Conservation (phyloP, 1,284 basidiomycete species). For the Leccinum pachyderme region DNA sequence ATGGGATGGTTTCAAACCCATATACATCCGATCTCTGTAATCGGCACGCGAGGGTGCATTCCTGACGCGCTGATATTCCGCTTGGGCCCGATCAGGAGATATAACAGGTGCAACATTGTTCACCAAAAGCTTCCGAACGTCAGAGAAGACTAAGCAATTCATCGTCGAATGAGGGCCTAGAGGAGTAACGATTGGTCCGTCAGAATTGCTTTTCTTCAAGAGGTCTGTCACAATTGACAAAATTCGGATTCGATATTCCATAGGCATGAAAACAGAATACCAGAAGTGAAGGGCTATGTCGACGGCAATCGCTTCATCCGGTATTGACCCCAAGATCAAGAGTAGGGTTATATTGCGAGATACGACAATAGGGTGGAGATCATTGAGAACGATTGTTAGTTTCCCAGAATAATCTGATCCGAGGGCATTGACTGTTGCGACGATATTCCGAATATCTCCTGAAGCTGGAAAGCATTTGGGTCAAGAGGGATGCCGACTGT, state of each 20-base stretch:
- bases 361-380: slow-evolving; percentile 24
- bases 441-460: slow-evolving; percentile 27
- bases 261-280: slow-evolving; percentile 43
- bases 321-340: slow-evolving; percentile 35
- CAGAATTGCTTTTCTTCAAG: slow-evolving; percentile 9
- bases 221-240: slow-evolving; percentile 18
- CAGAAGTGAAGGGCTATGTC: slow-evolving; percentile 45
- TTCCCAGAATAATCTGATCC: slow-evolving; percentile 24
- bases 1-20: slow-evolving; percentile 38
- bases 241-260: slow-evolving; percentile 29
- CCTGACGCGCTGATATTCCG: slow-evolving; percentile 24
- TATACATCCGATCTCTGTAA: slow-evolving; percentile 34
- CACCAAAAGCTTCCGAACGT: slow-evolving; percentile 14
- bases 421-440: slow-evolving; percentile 24
- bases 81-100: slow-evolving; percentile 25
- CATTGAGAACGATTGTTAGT: slow-evolving; percentile 39
- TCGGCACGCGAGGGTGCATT: slow-evolving; percentile 34
- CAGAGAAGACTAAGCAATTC: slow-evolving; percentile 17
- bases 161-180: slow-evolving; percentile 21
- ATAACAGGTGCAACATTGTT: slow-evolving; percentile 18
- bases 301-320: slow-evolving; percentile 30
- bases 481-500: not conserved
- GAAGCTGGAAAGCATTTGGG: slow-evolving; percentile 16
- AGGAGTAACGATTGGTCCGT: slow-evolving; percentile 4
- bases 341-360: slow-evolving; percentile 40